Conservation (phyloP, 495 filamentous ascomycete genomes). For the Aspergillus leporis region DNA sequence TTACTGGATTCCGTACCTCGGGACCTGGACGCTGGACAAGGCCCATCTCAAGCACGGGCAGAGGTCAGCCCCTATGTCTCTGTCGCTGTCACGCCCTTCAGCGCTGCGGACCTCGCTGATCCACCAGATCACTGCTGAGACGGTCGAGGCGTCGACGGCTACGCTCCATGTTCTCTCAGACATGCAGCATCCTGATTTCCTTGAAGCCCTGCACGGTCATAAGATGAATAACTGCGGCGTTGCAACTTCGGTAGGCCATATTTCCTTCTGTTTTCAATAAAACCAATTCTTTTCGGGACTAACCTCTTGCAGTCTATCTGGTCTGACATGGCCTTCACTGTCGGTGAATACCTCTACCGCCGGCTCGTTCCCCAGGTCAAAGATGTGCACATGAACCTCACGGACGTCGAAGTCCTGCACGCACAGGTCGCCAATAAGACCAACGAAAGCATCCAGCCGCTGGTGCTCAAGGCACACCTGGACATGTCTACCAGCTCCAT, state of each 20-base stretch:
- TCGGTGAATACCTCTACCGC: constrained; percentile 6
- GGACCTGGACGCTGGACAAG: constrained; percentile 24
- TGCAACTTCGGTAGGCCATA: constrained; percentile 23
- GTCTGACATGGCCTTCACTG: constrained; percentile 13
- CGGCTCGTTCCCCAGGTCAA: background rate
- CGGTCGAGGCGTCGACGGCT: no score
- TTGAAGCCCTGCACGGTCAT: no score
- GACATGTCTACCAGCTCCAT: constrained; percentile 13
- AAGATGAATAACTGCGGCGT: no score
- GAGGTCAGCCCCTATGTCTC: background rate
- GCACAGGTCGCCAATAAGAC: constrained; percentile 36
- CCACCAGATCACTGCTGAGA: no score
- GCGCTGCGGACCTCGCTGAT: no score
- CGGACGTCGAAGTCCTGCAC: constrained; percentile 62
- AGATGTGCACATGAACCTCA: constrained; percentile 45
- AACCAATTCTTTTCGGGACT: background rate
- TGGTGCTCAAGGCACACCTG: constrained; percentile 16
- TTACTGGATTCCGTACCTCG: constrained; percentile 35
- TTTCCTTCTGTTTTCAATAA: constrained; percentile 32
- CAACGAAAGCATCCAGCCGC: constrained; percentile 16
- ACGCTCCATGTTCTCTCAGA: no score
- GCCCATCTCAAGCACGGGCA: background rate
- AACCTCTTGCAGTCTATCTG: constrained; percentile 8
- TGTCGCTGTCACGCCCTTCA: no score
- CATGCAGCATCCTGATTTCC: no score